Conservation (phyloP, 2,329 filamentous ascomycete species). For the Fusarium sp. region DNA sequence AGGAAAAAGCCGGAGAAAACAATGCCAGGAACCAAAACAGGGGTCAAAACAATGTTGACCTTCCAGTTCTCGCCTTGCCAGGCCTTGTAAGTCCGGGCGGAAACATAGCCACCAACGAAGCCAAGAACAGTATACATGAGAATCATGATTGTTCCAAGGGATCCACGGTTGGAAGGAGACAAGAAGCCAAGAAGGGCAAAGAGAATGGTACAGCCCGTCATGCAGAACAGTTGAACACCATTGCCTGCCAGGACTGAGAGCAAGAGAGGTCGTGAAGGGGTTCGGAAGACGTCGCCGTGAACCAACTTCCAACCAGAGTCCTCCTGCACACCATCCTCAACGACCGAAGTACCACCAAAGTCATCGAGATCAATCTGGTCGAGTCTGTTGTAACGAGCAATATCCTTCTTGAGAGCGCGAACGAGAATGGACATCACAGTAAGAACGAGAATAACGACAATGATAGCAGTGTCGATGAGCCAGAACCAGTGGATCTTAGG, state of each 20-base stretch:
- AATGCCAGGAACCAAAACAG: constrained; percentile 84
- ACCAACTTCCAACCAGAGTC: constrained; percentile 99
- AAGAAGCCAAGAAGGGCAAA: constrained; percentile 96
- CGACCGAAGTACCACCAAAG: constrained; percentile 79
- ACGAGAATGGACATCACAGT: constrained; percentile 95
- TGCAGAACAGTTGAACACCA: constrained; percentile 95
- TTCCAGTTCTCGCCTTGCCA: constrained; percentile 96
- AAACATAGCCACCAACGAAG: constrained; percentile 91
- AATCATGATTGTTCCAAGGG: constrained; percentile 92
- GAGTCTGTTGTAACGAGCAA: constrained; percentile 94
- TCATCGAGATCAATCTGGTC: constrained; percentile 93
- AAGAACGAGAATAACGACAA: constrained; percentile 90
- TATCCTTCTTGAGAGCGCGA: constrained; percentile 91
- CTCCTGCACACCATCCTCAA: constrained; percentile 95
- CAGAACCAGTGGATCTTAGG: constrained; percentile 99
- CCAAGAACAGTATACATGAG: constrained; percentile 94
- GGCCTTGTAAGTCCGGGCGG: constrained; percentile 92
- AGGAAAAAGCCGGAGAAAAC: constrained; percentile 93
- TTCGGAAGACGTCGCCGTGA: constrained; percentile 96
- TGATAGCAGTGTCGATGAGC: constrained; percentile 93
- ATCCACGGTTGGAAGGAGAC: constrained; percentile 94
- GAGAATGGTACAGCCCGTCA: constrained; percentile 93
- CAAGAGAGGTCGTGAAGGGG: constrained; percentile 84
- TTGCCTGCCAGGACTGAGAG: constrained; percentile 92
- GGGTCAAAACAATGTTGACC: constrained; percentile 89